Conservation (phyloP, 257 asterid species). For the Verbena officinalis region DNA sequence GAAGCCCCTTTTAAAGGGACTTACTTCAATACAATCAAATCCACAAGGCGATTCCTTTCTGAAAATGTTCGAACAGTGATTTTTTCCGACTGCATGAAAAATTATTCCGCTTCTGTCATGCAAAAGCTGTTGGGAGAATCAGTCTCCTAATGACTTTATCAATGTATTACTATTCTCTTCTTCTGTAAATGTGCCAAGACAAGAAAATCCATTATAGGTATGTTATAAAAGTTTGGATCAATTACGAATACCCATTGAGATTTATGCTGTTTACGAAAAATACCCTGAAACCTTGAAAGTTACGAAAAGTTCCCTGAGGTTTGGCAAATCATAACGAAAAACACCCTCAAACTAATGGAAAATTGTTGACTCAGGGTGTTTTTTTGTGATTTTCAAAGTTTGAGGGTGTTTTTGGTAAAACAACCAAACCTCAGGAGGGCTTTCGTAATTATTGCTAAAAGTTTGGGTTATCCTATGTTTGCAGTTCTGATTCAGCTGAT, state of each 20-base stretch:
- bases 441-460: too few species aligned
- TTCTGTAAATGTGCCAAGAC: slow-evolving; percentile 21
- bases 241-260: not conserved
- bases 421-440: too few species aligned
- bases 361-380: too few species aligned
- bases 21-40: slow-evolving; percentile 46
- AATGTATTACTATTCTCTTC: not conserved
- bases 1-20: slow-evolving; percentile 44
- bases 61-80: slow-evolving; percentile 61
- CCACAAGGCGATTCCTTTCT: slow-evolving; percentile 55
- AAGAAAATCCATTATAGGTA: slow-evolving; percentile 30
- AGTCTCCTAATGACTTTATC: slow-evolving; percentile 31
- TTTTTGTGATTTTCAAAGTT: too few species aligned
- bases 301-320: too few species aligned
- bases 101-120: slow-evolving; percentile 34
- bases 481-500: not conserved
- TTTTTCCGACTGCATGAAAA: slow-evolving; percentile 53
- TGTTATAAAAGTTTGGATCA: too few species aligned
- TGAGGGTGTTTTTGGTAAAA: too few species aligned
- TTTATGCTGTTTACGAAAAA: not conserved
- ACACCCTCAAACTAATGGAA: too few species aligned
- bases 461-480: not conserved
- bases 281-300: not conserved
- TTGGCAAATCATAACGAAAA: too few species aligned
- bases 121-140: slow-evolving; percentile 45